Percentiles rank a stretch among this genome's conserved stretches.
Conservation (phyloP, 106 monocot species). For the Platanthera guangdongensis region DNA sequence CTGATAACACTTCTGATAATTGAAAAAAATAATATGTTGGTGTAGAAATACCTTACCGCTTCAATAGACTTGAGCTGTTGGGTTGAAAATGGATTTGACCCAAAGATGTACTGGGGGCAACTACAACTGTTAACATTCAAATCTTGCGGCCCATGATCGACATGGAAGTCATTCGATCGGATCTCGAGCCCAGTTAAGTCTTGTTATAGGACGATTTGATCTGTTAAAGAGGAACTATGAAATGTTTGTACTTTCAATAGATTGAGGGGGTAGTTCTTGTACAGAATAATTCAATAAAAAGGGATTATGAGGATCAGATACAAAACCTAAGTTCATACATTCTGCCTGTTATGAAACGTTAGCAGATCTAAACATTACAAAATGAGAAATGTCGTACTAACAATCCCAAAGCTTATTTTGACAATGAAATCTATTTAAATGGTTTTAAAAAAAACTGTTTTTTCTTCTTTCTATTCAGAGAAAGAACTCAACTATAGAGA, state of each 20-base stretch:
- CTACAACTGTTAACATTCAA: too few relatives aligned
- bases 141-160: too few relatives aligned
- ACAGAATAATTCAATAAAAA: neutral
- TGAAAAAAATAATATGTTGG: too few relatives aligned
- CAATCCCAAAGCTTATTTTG: neutral
- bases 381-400: neutral
- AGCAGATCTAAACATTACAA: neutral
- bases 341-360: neutral
- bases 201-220: neutral
- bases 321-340: neutral
- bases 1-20: neutral
- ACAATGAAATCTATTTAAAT: neutral
- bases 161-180: too few relatives aligned
- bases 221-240: neutral
- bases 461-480: constrained; percentile 1
- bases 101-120: too few relatives aligned
- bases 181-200: too few relatives aligned
- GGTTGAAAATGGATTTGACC: too few relatives aligned
- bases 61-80: too few relatives aligned
- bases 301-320: neutral
- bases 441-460: neutral
- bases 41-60: too few relatives aligned
- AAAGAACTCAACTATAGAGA: neutral
- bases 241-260: neutral
- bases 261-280: neutral